phyloP scores from a whole-genome alignment of 345 rosid genomes.

The Euphorbia tirucalli region DNA sequence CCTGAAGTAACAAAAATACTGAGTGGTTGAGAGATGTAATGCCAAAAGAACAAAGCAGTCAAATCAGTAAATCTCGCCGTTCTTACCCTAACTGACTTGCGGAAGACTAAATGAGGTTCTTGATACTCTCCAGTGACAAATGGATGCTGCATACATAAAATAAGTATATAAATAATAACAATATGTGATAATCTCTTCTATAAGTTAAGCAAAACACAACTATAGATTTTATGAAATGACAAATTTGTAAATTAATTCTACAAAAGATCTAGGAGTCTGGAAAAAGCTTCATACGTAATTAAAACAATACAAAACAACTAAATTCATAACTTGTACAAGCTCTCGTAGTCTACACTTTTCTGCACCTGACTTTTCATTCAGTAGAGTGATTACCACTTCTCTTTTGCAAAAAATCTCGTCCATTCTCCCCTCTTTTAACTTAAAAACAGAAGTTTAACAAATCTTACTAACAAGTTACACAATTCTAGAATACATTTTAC shows the following conservation, averaged over 20 bases:
- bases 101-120: constrained; percentile 45
- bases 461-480: neutral
- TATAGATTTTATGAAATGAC: neutral
- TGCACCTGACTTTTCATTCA: too few relatives aligned
- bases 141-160: constrained; percentile 32
- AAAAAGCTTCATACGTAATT: neutral
- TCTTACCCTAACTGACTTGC: constrained; percentile 54
- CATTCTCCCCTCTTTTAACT: neutral
- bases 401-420: too few relatives aligned
- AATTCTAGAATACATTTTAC: neutral
- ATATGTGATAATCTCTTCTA: neutral
- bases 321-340: too few relatives aligned
- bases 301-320: too few relatives aligned
- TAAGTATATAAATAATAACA: constrained; percentile 17
- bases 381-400: too few relatives aligned
- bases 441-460: neutral
- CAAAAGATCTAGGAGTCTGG: neutral
- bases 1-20: constrained; percentile 45
- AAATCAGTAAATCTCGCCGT: constrained; percentile 14
- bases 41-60: constrained; percentile 18
- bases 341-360: too few relatives aligned
- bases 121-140: constrained; percentile 37
- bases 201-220: neutral
- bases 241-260: neutral
- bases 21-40: constrained; percentile 21